Evolutionary conservation across 805 yeast species (phyloP).

Genomic region (Candida lessepsii): DNA sequence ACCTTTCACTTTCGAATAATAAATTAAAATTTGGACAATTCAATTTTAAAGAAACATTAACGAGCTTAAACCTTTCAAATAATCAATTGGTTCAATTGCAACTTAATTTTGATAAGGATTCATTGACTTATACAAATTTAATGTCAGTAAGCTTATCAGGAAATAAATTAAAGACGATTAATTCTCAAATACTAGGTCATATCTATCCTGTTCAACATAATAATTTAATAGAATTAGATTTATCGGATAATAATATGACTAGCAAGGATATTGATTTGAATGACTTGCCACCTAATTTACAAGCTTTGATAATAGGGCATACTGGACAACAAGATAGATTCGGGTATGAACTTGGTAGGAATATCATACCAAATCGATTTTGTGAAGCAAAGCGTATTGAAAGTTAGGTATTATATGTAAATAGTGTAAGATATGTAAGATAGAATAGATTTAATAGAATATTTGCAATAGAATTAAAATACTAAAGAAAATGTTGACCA

Average conservation of each 20-base stretch:
- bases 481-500: conserved; percentile 24
- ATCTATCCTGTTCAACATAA: conserved; percentile 10
- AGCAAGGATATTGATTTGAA: background rate
- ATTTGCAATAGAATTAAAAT: background rate
- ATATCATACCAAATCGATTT: conserved; percentile 12
- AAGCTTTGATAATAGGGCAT: conserved; percentile 16
- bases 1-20: conserved; percentile 16
- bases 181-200: conserved; percentile 15
- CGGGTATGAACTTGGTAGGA: conserved; percentile 22
- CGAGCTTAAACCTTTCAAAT: conserved; percentile 16
- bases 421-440: background rate
- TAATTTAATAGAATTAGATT: conserved; percentile 17
- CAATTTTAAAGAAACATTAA: conserved; percentile 9
- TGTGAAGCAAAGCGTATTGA: conserved; percentile 17
- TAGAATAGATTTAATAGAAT: background rate
- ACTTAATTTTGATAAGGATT: conserved; percentile 11
- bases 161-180: conserved; percentile 13
- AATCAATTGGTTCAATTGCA: conserved; percentile 11
- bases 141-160: conserved; percentile 14
- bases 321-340: conserved; percentile 19
- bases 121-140: conserved; percentile 11
- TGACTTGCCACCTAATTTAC: conserved; percentile 11
- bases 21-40: conserved; percentile 11
- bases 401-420: background rate
- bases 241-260: conserved; percentile 16